Conservation (phyloP, 257 asterid species). For the Lycium ferocissimum region DNA sequence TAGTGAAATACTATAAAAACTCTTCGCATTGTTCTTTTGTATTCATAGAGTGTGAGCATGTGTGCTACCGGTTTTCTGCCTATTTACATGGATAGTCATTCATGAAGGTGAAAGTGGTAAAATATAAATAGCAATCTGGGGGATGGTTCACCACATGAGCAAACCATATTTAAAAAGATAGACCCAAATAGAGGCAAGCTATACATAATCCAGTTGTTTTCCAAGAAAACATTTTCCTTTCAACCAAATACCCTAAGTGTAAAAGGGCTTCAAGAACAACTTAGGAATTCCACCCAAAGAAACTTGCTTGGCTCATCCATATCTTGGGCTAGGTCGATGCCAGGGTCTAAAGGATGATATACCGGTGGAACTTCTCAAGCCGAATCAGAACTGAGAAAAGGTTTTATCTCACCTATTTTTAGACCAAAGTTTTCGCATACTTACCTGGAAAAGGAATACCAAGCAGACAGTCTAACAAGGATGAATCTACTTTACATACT, state of each 20-base stretch:
- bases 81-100: background rate
- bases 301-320: background rate
- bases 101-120: background rate
- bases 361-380: background rate
- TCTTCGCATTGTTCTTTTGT: slow-evolving; percentile 11
- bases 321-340: background rate
- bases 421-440: background rate
- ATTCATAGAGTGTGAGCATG: background rate
- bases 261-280: background rate
- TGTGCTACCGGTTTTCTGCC: background rate
- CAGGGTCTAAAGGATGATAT: background rate
- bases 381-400: background rate
- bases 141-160: background rate
- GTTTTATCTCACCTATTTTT: background rate
- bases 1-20: background rate
- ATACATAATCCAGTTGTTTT: too few species aligned
- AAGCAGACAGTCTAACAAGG: background rate
- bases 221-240: too few species aligned
- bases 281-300: background rate
- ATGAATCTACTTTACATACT: background rate
- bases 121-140: background rate
- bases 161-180: background rate
- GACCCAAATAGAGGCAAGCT: too few species aligned
- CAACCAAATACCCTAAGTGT: background rate
- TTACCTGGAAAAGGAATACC: background rate